A percentile compares a stretch with the other conserved stretches of the same genome.
Evolutionary conservation across 495 filamentous ascomycete species (phyloP).

Genomic region (Podospora pseudopauciseta): DNA sequence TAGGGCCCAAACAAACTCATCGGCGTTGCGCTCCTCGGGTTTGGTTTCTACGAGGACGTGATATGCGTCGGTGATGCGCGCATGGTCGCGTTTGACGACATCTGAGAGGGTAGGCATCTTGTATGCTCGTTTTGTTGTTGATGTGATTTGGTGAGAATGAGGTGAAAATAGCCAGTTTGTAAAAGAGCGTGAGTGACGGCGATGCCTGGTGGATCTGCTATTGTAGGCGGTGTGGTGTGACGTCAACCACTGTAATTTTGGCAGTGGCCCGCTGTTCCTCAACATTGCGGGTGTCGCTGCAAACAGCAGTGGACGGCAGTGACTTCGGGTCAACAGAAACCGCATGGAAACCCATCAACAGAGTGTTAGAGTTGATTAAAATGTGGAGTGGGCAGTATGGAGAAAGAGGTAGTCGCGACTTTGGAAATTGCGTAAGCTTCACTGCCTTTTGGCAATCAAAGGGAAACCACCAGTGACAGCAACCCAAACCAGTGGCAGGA

Average conservation of each 20-base stretch:
- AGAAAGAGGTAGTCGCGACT: too few relatives aligned
- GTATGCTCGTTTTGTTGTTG: background rate
- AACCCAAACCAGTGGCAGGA: too few relatives aligned
- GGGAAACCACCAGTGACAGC: too few relatives aligned
- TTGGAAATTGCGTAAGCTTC: too few relatives aligned
- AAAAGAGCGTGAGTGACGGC: background rate
- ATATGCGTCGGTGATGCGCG: constrained; percentile 19
- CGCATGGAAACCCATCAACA: too few relatives aligned
- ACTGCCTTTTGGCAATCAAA: too few relatives aligned
- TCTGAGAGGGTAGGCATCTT: constrained; percentile 32
- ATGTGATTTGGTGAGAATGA: background rate
- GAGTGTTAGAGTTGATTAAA: too few relatives aligned
- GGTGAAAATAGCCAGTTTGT: background rate
- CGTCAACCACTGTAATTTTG: constrained; percentile 13
- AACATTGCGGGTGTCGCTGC: background rate
- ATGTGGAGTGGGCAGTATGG: too few relatives aligned
- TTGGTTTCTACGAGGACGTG: constrained; percentile 14
- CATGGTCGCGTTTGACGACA: constrained; percentile 26
- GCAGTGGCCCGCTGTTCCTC: background rate
- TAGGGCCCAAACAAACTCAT: constrained; percentile 29
- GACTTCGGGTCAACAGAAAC: too few relatives aligned
- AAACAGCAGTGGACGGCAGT: too few relatives aligned
- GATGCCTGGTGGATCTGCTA: too few relatives aligned
- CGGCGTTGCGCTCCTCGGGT: constrained; percentile 20
- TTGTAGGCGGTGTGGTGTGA: background rate